These are phyloP conservation scores for Meyerozyma smithsonii DNA, from an alignment of 1,139 yeast genomes.

Conservation along the genomic window DNA sequence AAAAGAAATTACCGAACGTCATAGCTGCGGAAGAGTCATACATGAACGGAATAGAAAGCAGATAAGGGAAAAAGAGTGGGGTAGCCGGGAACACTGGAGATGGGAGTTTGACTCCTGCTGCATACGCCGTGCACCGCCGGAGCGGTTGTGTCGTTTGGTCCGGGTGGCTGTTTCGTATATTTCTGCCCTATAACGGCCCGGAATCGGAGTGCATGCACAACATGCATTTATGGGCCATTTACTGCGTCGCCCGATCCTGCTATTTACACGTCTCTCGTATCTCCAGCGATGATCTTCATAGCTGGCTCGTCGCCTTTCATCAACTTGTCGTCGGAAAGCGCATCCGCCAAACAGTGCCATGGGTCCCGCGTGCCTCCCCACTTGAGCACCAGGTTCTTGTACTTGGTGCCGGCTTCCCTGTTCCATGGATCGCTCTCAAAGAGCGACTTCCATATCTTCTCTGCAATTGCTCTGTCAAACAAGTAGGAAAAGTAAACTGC, in stretches of 20 bases:
- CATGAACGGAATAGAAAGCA: no score
- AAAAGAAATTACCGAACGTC: no score
- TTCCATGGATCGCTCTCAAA: slow-evolving; percentile 69
- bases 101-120: no score
- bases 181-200: no score
- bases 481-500: slow-evolving; percentile 90
- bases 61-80: no score
- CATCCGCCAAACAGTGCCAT: slow-evolving; percentile 81
- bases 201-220: no score
- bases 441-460: slow-evolving; percentile 72
- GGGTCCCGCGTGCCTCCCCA: slow-evolving; percentile 97
- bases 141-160: no score
- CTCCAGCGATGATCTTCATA: slow-evolving; percentile 56
- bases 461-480: slow-evolving; percentile 89
- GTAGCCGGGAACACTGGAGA: no score
- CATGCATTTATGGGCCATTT: no score
- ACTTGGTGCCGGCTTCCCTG: slow-evolving; percentile 68
- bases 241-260: not conserved
- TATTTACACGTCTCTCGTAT: not conserved
- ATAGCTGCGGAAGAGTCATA: no score
- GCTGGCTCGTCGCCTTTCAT: slow-evolving; percentile 67
- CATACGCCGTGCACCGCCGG: no score
- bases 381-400: slow-evolving; percentile 62
- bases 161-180: no score
- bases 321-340: slow-evolving; percentile 57